Percentiles rank a stretch among this genome's conserved stretches.
phyloP scores from a whole-genome alignment of 225 moss, liverwort and hornwort species.

The Ulota crispa region DNA sequence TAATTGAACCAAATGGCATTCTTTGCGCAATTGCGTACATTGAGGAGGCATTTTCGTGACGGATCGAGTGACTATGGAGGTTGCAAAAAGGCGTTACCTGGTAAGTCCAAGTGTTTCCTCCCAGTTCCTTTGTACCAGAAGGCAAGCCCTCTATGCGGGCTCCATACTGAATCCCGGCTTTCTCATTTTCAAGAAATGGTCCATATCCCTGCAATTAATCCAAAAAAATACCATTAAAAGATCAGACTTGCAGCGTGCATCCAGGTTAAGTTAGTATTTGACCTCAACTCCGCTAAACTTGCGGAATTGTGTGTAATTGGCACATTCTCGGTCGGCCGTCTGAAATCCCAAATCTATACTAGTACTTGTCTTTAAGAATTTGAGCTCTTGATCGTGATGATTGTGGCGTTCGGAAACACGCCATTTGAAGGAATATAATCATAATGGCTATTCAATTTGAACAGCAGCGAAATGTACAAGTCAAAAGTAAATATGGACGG shows the following conservation, averaged over 20 bases:
- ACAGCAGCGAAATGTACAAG: not conserved
- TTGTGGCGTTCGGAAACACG: no score
- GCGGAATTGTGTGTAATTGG: no score
- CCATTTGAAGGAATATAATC: no score
- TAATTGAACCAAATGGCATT: not conserved
- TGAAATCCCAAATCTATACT: no score
- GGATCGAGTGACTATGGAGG: not conserved
- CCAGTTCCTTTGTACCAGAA: constrained; percentile 45
- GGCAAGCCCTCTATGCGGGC: constrained; percentile 51
- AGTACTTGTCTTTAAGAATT: no score
- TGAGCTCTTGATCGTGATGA: no score
- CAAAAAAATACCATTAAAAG: not conserved
- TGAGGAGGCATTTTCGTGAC: not conserved
- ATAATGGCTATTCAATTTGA: not conserved
- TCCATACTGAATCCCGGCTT: constrained; percentile 59
- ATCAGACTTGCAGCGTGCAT: constrained; percentile 7
- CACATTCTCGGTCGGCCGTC: no score
- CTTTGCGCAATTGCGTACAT: not conserved
- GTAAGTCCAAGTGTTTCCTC: constrained; percentile 64
- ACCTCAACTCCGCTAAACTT: no score
- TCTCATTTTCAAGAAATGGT: constrained; percentile 71
- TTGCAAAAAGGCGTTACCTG: constrained; percentile 46
- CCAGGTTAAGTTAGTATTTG: not conserved
- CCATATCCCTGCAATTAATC: constrained; percentile 58
- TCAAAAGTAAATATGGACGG: not conserved